A percentile compares a stretch with the other conserved stretches of the same genome.
These are phyloP conservation scores for Cladochytrium replicatum DNA, from an alignment of 192 early-diverging fungal genomes.

Conservation along the genomic window DNA sequence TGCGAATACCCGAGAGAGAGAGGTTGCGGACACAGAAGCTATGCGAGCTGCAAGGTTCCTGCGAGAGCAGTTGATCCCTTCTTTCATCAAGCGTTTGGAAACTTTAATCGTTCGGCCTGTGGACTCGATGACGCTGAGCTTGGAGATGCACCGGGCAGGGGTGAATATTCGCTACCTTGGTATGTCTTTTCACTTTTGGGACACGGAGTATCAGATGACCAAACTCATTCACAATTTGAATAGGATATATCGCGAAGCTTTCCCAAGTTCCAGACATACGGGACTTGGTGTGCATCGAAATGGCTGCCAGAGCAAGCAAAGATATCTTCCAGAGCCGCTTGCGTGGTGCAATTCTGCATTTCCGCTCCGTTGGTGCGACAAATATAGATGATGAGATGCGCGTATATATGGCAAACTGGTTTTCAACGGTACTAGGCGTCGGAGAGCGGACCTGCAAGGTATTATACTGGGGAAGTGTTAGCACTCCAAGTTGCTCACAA, in stretches of 20 bases:
- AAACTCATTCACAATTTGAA: neutral
- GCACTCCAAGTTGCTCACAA: neutral
- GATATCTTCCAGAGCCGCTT: slow-evolving; percentile 23
- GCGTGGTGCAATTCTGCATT: slow-evolving; percentile 33
- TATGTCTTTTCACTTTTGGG: too few species aligned
- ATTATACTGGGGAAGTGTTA: too few species aligned
- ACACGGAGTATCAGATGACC: neutral
- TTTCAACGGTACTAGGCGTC: slow-evolving; percentile 23
- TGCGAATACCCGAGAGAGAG: slow-evolving; percentile 30
- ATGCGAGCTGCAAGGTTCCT: slow-evolving; percentile 28
- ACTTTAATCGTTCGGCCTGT: slow-evolving; percentile 34
- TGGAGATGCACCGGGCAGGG: slow-evolving; percentile 32
- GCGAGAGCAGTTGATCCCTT: slow-evolving; percentile 32
- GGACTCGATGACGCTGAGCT: slow-evolving; percentile 23
- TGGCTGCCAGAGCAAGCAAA: slow-evolving; percentile 39
- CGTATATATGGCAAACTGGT: slow-evolving; percentile 26
- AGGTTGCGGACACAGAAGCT: slow-evolving; percentile 29
- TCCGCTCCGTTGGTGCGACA: slow-evolving; percentile 40
- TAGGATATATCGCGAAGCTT: slow-evolving; percentile 27
- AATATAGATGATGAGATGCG: slow-evolving; percentile 40
- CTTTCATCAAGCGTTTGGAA: slow-evolving; percentile 34
- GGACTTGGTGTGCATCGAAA: slow-evolving; percentile 34
- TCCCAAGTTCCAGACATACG: slow-evolving; percentile 41
- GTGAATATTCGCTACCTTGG: slow-evolving; percentile 50
- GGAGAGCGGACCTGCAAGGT: slow-evolving; percentile 25